These are phyloP conservation scores for Ormosia semicastrata DNA, from an alignment of 306 rosid genomes.

Conservation along the genomic window DNA sequence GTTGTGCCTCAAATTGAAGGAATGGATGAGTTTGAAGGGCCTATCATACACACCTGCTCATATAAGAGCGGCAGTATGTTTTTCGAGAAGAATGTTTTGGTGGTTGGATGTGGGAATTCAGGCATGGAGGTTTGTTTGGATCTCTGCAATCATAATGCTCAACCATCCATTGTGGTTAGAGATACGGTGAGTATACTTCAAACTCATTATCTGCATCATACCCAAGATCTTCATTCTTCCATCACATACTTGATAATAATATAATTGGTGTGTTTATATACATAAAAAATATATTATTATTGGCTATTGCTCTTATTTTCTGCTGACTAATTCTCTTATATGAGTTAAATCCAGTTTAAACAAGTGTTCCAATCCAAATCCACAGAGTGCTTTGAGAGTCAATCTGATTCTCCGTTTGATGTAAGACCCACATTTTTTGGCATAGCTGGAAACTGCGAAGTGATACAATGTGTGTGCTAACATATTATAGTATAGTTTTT, in stretches of 20 bases:
- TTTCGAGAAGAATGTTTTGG: slow-evolving; percentile 65
- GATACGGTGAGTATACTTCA: slow-evolving; percentile 54
- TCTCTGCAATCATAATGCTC: slow-evolving; percentile 69
- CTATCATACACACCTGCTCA: slow-evolving; percentile 55
- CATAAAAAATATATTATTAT: background rate
- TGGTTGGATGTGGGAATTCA: slow-evolving; percentile 87
- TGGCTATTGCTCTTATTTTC: background rate
- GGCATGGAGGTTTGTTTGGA: slow-evolving; percentile 90
- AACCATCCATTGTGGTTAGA: slow-evolving; percentile 69
- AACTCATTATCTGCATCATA: background rate
- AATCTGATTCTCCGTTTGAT: background rate
- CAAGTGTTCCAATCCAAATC: background rate
- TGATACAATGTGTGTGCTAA: background rate
- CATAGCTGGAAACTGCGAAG: background rate
- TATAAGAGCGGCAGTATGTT: slow-evolving; percentile 61
- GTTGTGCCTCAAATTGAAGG: slow-evolving; percentile 63
- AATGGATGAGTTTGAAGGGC: slow-evolving; percentile 49
- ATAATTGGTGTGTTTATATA: background rate
- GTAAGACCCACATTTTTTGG: background rate
- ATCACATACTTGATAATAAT: background rate
- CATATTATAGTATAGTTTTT: background rate
- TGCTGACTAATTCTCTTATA: background rate
- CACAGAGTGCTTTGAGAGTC: background rate
- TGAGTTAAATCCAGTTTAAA: background rate
- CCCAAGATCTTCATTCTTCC: background rate